A percentile compares a stretch with the other conserved stretches of the same genome.
phyloP scores from a whole-genome alignment of 345 rosid species.

The Punica granatum region DNA sequence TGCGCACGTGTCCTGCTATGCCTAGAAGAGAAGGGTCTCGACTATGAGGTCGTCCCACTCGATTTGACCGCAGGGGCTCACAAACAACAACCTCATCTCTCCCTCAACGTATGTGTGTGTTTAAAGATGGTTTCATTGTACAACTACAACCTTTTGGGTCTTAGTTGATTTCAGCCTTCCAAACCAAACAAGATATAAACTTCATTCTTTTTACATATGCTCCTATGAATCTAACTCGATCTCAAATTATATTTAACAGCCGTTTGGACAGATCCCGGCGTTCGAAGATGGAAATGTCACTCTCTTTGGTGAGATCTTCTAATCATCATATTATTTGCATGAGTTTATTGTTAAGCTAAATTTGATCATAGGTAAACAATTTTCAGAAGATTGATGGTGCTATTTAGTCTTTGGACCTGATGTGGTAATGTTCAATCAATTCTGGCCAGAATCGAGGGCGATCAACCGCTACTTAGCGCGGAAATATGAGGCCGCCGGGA shows the following conservation, averaged over 20 bases:
- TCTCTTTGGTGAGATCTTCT: constrained; percentile 26
- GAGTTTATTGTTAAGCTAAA: no score
- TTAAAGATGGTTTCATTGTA: no score
- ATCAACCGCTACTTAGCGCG: constrained; percentile 30
- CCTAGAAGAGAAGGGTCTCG: constrained; percentile 16
- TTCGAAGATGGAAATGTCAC: constrained; percentile 29
- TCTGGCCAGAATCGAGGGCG: constrained; percentile 36
- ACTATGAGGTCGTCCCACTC: constrained; percentile 15
- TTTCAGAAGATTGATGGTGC: no score
- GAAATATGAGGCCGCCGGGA: constrained; percentile 23
- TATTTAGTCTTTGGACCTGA: no score
- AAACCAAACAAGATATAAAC: no score
- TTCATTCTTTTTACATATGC: no score
- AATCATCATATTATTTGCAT: no score
- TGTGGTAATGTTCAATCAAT: neutral
- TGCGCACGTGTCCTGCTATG: constrained; percentile 18
- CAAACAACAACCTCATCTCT: constrained; percentile 22
- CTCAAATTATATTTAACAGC: constrained; percentile 16
- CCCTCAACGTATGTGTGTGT: constrained; percentile 20
- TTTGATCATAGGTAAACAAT: no score
- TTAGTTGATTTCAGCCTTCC: no score
- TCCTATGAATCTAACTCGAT: neutral
- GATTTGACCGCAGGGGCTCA: constrained; percentile 11
- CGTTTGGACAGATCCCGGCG: constrained; percentile 42
- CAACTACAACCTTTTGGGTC: no score